Evolutionary conservation across 257 asterid genomes (phyloP).

Genomic region (Penstemon newberryi): DNA sequence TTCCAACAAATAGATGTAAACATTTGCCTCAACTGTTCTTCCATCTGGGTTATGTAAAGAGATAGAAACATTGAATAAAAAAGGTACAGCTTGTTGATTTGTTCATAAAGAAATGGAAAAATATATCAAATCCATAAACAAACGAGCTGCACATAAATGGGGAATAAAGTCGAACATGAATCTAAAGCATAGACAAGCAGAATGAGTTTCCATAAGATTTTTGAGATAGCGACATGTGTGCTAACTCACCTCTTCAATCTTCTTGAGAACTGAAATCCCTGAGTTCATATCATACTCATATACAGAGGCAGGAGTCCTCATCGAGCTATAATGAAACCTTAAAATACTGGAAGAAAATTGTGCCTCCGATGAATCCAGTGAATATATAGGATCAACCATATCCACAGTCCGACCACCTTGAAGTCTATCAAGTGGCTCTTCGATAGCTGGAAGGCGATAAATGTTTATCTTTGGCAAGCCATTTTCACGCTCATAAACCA

Average conservation of each 20-base stretch:
- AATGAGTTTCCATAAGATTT: constrained; percentile 16
- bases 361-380: constrained; percentile 61
- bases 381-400: constrained; percentile 75
- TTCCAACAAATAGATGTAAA: constrained; percentile 1
- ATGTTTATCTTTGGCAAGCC: constrained; percentile 71
- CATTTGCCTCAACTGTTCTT: neutral
- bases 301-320: constrained; percentile 87
- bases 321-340: constrained; percentile 71
- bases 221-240: constrained; percentile 6
- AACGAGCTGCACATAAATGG: constrained; percentile 17
- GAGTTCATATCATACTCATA: constrained; percentile 89
- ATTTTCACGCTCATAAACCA: constrained; percentile 77
- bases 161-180: constrained; percentile 20
- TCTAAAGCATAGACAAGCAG: constrained; percentile 15
- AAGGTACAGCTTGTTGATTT: neutral
- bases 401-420: constrained; percentile 69
- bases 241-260: constrained; percentile 70
- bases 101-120: constrained; percentile 14
- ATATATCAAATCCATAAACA: constrained; percentile 7
- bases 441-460: constrained; percentile 68
- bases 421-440: constrained; percentile 69
- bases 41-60: neutral
- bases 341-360: constrained; percentile 72
- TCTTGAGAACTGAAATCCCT: constrained; percentile 80
- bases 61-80: constrained; percentile 9